Percentiles rank a stretch among this genome's conserved stretches.
Conservation (phyloP, 371 early-diverging fungal genomes). For the Mortierella sp. region DNA sequence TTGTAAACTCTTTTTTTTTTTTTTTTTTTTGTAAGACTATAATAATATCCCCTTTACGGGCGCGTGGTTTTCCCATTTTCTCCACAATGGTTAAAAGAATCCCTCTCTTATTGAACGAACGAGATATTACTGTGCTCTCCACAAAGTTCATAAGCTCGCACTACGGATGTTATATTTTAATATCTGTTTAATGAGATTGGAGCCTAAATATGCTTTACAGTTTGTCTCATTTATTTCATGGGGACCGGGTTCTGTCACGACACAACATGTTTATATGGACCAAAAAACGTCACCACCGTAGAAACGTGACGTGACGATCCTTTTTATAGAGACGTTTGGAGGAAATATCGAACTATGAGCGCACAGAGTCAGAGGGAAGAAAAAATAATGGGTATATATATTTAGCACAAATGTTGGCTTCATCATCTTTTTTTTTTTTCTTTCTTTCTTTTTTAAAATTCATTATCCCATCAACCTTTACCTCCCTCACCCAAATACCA, state of each 20-base stretch:
- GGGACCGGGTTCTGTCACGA: background rate
- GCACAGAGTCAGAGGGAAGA: background rate
- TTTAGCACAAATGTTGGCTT: background rate
- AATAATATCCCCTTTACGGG: too few species aligned
- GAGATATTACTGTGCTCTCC: too few species aligned
- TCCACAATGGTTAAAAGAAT: too few species aligned
- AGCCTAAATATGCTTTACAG: background rate
- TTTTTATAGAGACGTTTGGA: background rate
- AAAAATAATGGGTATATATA: background rate
- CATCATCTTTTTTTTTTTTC: slow-evolving; percentile 9
- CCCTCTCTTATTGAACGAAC: too few species aligned
- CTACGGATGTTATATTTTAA: too few species aligned
- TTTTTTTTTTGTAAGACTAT: too few species aligned
- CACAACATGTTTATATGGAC: background rate
- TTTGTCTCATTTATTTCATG: background rate
- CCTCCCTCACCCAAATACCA: slow-evolving; percentile 1
- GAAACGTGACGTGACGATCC: background rate
- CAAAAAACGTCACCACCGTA: slow-evolving; percentile 3
- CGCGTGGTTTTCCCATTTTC: too few species aligned
- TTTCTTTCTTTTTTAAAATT: background rate
- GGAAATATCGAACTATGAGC: too few species aligned
- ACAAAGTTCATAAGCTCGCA: too few species aligned
- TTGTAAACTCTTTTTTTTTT: too few species aligned
- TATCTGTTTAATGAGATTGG: too few species aligned
- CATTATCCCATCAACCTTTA: slow-evolving; percentile 13